Evolutionary conservation across 2,329 filamentous ascomycete genomes (phyloP).

Genomic region (Ceratocystis colombiana): DNA sequence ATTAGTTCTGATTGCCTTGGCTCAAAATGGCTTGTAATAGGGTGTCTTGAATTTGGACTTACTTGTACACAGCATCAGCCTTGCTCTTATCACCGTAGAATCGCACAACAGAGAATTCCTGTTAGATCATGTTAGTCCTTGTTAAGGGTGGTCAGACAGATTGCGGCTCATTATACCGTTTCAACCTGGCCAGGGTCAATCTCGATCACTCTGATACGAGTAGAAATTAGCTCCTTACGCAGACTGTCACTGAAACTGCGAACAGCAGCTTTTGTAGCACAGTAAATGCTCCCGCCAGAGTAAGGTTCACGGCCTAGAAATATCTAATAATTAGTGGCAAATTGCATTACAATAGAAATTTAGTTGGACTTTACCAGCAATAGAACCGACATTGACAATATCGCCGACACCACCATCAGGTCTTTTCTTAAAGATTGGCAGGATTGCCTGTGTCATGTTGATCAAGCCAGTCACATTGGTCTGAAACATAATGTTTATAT

Average conservation of each 20-base stretch:
- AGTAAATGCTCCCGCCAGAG: constrained; percentile 79
- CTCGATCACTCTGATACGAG: constrained; percentile 72
- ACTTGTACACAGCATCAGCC: constrained; percentile 83
- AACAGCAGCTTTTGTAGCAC: constrained; percentile 83
- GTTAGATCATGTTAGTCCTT: constrained; percentile 22
- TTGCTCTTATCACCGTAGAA: constrained; percentile 83
- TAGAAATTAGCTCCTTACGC: constrained; percentile 71
- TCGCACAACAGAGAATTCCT: constrained; percentile 80
- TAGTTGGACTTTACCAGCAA: constrained; percentile 49
- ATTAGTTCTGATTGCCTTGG: constrained; percentile 15
- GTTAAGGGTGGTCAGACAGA: too few species aligned
- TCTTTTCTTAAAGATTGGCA: constrained; percentile 70
- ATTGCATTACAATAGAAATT: not conserved
- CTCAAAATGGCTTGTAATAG: constrained; percentile 14
- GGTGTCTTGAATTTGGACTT: constrained; percentile 33
- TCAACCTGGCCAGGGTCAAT: constrained; percentile 89
- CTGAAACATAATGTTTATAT: constrained; percentile 77
- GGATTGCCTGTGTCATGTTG: constrained; percentile 86
- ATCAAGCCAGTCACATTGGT: constrained; percentile 94
- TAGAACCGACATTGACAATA: constrained; percentile 88
- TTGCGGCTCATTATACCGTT: constrained; percentile 47
- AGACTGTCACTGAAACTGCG: constrained; percentile 73
- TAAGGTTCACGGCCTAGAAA: constrained; percentile 63
- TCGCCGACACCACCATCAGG: constrained; percentile 71
- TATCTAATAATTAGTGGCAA: not conserved